These are phyloP conservation scores for Leccinum angustisporum DNA, from an alignment of 1,284 basidiomycete genomes.

Conservation along the genomic window DNA sequence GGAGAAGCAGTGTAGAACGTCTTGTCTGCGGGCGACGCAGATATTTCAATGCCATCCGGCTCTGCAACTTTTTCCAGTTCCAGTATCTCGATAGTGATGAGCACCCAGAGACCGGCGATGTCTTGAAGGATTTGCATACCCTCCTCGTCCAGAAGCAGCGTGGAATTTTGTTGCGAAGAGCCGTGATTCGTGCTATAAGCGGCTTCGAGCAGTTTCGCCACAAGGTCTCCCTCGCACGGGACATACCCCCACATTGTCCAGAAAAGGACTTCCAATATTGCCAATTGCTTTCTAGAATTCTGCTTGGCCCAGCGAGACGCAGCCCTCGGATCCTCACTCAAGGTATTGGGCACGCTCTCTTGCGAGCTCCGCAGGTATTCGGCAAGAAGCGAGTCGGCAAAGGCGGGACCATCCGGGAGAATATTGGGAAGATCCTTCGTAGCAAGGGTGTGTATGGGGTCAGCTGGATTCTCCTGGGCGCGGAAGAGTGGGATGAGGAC, in stretches of 20 bases:
- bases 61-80: constrained; percentile 77
- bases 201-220: constrained; percentile 61
- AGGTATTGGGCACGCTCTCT: constrained; percentile 50
- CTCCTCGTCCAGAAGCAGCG: constrained; percentile 74
- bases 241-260: constrained; percentile 83
- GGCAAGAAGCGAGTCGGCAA: constrained; percentile 54
- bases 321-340: constrained; percentile 55
- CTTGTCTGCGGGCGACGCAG: constrained; percentile 44
- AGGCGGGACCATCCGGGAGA: constrained; percentile 58
- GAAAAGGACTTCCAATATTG: constrained; percentile 80
- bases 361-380: constrained; percentile 60
- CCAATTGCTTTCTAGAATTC: constrained; percentile 75
- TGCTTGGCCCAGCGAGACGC: constrained; percentile 79
- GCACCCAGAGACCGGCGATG: constrained; percentile 69
- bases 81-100: constrained; percentile 77
- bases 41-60: constrained; percentile 50
- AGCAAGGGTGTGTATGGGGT: constrained; percentile 58
- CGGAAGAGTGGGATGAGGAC: constrained; percentile 62
- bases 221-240: constrained; percentile 60
- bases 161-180: constrained; percentile 61
- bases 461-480: constrained; percentile 55
- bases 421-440: constrained; percentile 55
- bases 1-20: constrained; percentile 61
- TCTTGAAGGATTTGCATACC: constrained; percentile 65
- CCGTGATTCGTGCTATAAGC: constrained; percentile 71